Evolutionary conservation across 108 stramenopile genomes (phyloP), one percentile per base, ranked within the genome.

Genomic region (Chaetoceros muelleri): DNA sequence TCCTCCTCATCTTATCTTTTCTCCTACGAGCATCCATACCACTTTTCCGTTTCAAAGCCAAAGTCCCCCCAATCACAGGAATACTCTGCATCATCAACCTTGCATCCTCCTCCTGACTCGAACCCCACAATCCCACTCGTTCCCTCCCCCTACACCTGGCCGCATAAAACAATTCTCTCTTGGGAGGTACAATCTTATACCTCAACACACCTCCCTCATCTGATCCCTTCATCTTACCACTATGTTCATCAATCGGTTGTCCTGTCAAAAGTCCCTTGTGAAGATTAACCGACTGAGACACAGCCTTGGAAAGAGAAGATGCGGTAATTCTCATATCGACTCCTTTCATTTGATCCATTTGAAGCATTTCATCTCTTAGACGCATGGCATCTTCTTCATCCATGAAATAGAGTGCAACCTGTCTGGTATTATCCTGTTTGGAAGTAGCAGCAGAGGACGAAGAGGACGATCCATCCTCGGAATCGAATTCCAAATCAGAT

Each of bases 111-210:
- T 60, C 28, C 0, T 69, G 27, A 10, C 69, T 58, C 16, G 73
- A 64, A 13, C 62, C 60, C 57, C 84, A 82, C 48, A 72, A 58
- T 8, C 89, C 89, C 8, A 91, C 78, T 10, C 89, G 75, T 54
- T 91, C 89, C 53, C 73, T 64, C 28, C 89, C 89, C 1, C 24
- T 31, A 58, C 89, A 87, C n/a, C 83, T 71, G 16, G 85, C 80
- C 0, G 89, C 89, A 57, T 91, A 91, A 60, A 66, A 91, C 17
- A 91, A 57, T 53, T 91, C 83, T 24, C 85, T 70, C 58, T 84
- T 83, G 30, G 81, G 71, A 24, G 89, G 89, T 10, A 87, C 70
- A 57, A 91, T 76, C 48, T 91, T 91, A 61, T 91, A 84, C n/a
- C 89, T 67, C 48, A 91, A 68, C 21, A 71, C 68, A 24, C 84